These are phyloP conservation scores for Ceratobasidium theobromae DNA, from an alignment of 1,284 basidiomycete species.

Conservation along the genomic window DNA sequence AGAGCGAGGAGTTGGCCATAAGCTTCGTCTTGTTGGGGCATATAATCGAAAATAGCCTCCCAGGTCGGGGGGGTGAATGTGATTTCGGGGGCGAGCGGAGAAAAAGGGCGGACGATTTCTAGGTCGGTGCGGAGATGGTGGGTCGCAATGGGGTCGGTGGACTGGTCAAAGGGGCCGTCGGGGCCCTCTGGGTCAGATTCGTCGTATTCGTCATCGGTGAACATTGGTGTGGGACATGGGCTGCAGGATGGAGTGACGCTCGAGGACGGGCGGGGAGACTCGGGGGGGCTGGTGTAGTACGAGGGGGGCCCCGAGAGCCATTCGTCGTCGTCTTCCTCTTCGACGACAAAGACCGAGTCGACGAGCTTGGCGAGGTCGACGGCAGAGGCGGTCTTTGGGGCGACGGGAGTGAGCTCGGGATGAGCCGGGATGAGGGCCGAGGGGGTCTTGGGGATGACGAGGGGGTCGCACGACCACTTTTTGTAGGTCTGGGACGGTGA, in stretches of 20 bases:
- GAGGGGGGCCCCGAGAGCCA: slow-evolving; percentile 27
- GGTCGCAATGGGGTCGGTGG: slow-evolving; percentile 24
- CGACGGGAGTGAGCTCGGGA: slow-evolving; percentile 23
- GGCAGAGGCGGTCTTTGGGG: neutral
- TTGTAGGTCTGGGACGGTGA: slow-evolving; percentile 13
- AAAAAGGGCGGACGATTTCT: slow-evolving; percentile 23
- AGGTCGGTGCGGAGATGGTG: slow-evolving; percentile 27
- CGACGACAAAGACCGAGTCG: slow-evolving; percentile 6
- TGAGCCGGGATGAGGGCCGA: slow-evolving; percentile 6
- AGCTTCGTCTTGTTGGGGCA: slow-evolving; percentile 29
- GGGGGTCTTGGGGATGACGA: slow-evolving; percentile 6
- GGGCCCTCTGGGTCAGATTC: neutral
- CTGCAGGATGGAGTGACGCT: neutral
- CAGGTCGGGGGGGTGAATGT: slow-evolving; percentile 25
- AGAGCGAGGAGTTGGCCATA: slow-evolving; percentile 24
- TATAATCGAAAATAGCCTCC: slow-evolving; percentile 26
- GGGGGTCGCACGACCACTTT: slow-evolving; percentile 4
- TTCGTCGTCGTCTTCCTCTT: slow-evolving; percentile 29
- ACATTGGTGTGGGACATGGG: slow-evolving; percentile 11
- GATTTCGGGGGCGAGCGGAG: slow-evolving; percentile 17
- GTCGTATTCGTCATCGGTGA: slow-evolving; percentile 29
- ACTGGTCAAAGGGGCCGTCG: neutral
- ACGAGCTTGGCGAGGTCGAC: slow-evolving; percentile 20
- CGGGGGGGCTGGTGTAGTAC: slow-evolving; percentile 28
- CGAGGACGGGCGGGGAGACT: slow-evolving; percentile 1